Evolutionary conservation across 2,329 filamentous ascomycete genomes (phyloP), one percentile per base, ranked within the genome.

Genomic region (Penicillium sumatraense): DNA sequence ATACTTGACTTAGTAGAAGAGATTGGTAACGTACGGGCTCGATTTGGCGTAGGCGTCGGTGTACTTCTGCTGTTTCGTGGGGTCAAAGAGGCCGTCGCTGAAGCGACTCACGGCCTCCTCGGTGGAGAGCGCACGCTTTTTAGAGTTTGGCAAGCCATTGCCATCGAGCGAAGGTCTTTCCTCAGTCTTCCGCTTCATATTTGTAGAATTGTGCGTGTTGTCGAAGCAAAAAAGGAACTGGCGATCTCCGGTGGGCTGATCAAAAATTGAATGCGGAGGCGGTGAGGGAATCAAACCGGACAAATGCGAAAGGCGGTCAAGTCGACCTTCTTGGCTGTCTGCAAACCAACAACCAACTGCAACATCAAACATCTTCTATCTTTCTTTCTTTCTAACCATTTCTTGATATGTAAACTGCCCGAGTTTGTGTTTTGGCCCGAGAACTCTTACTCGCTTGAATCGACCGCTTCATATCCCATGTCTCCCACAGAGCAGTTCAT

Each of bases 121-220:
- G 45, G 64, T 71, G 5, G 73, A 74, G 49, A 77, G 66, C 2
- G 69, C 72, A 33, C 74, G 65, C 58, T 75, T 76, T 48, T 77
- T 77, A 35, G 67, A 57, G n/a, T 71, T 65, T 2, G 69, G 70
- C 49, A 68, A 68, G 53, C 62, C 68, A 66, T 71, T 72, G 59
- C 57, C 65, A 29, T 64, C 62, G 14, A 64, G 40, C 5, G 65
- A 67, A n/a, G 68, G 64, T 46, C 67, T 63, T 29, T 61, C 56
- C 11, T 72, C 67, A 20, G 73, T 72, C 64, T 78, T 78, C 58
- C 78, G 77, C 70, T 80, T 80, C 76, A 76, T 76, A 54, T 69
- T n/a, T n/a, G n/a, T n/a, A n/a, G n/a, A n/a, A n/a, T n/a, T 50
- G 27, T 8, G 33, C 51, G 35, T 51, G 23, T 27, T 29, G 20